Conservation (phyloP, 352 stramenopile species). For the Phytophthora fragariaefolia region DNA sequence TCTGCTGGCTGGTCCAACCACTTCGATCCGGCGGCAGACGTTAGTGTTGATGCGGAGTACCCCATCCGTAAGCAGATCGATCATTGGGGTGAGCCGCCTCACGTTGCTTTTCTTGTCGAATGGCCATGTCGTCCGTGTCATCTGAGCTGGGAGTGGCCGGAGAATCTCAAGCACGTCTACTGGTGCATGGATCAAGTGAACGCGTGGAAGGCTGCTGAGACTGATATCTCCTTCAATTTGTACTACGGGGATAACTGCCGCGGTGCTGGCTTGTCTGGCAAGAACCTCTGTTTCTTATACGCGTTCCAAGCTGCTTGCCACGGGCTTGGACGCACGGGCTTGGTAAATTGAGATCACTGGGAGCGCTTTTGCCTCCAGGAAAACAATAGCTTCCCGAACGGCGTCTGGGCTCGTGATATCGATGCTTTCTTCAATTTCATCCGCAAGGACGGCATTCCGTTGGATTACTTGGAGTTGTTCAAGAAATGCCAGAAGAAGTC, state of each 20-base stretch:
- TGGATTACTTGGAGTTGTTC: slow-evolving; percentile 8
- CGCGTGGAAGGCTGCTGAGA: background rate
- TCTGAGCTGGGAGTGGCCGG: slow-evolving; percentile 7
- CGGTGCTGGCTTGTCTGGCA: too few species aligned
- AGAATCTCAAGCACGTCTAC: background rate
- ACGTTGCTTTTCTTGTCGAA: slow-evolving; percentile 4
- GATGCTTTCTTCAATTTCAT: slow-evolving; percentile 16
- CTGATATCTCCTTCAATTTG: background rate
- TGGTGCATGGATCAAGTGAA: slow-evolving; percentile 7
- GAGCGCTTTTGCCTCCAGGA: background rate
- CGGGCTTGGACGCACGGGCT: too few species aligned
- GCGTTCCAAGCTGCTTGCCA: too few species aligned
- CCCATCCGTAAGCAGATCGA: background rate
- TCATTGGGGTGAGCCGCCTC: background rate
- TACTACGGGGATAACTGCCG: background rate
- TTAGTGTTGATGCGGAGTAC: background rate
- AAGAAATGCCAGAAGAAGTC: background rate
- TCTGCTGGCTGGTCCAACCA: background rate
- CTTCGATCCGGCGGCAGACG: background rate
- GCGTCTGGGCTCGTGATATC: background rate
- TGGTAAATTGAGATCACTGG: background rate
- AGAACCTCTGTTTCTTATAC: too few species aligned
- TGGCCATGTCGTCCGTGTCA: background rate
- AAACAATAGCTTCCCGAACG: background rate
- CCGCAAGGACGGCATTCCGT: background rate